A percentile compares a stretch with the other conserved stretches of the same genome.
phyloP scores from a whole-genome alignment of 2,329 filamentous ascomycete species.

The Pseudogymnoascus sp. region DNA sequence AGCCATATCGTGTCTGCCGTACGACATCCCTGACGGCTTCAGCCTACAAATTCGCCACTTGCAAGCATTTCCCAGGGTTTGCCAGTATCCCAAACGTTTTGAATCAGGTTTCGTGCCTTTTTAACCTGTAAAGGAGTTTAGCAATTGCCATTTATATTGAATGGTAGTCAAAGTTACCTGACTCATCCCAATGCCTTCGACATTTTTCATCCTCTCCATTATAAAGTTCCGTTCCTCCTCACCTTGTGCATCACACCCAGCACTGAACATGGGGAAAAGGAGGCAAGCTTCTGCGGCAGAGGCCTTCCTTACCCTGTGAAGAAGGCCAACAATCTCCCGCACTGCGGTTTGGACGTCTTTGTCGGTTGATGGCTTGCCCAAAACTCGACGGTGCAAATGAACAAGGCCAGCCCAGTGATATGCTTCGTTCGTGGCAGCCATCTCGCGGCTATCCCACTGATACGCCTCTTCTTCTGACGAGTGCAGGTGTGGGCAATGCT shows the following conservation, averaged over 20 bases:
- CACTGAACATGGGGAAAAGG: conserved; percentile 75
- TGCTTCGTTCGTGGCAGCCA: conserved; percentile 64
- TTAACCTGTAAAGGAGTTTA: conserved; percentile 35
- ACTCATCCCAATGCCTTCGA: conserved; percentile 68
- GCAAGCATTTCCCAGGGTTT: conserved; percentile 61
- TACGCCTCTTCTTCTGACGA: conserved; percentile 39
- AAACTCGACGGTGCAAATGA: conserved; percentile 65
- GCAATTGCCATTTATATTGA: conserved; percentile 11
- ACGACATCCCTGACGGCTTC: conserved; percentile 17
- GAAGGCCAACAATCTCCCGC: conserved; percentile 50
- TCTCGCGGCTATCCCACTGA: conserved; percentile 52
- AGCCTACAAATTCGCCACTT: conserved; percentile 60
- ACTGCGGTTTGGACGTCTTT: conserved; percentile 55
- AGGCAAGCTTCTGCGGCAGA: conserved; percentile 66
- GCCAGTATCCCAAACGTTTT: conserved; percentile 59
- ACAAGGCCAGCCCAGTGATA: conserved; percentile 74
- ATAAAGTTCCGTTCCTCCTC: conserved; percentile 49
- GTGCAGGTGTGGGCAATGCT: conserved; percentile 35
- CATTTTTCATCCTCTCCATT: conserved; percentile 53
- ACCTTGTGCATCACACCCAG: conserved; percentile 63
- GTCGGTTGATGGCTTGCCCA: conserved; percentile 51
- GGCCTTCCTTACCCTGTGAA: conserved; percentile 54
- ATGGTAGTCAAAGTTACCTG: conserved; percentile 44
- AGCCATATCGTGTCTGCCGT: background rate
- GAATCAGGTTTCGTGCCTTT: conserved; percentile 55